A percentile compares a stretch with the other conserved stretches of the same genome.
phyloP scores from a whole-genome alignment of 2,329 filamentous ascomycete genomes.

The Polytolypa hystricis region DNA sequence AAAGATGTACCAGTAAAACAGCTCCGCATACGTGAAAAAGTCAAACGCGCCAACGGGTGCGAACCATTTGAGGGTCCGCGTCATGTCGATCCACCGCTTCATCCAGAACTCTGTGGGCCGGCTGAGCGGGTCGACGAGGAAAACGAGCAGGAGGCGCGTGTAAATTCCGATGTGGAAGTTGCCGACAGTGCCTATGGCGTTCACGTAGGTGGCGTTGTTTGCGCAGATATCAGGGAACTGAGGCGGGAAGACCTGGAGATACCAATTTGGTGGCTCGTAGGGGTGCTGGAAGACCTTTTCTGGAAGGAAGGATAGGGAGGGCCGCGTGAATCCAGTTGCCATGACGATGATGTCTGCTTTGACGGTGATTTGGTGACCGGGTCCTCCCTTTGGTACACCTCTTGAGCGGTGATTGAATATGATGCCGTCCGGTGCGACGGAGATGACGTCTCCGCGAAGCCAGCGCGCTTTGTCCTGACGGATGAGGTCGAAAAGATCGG shows the following conservation, averaged over 20 bases:
- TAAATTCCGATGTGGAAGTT: constrained; percentile 90
- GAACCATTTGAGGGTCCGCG: constrained; percentile 54
- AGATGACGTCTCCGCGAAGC: constrained; percentile 68
- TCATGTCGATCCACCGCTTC: constrained; percentile 81
- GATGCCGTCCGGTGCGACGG: constrained; percentile 53
- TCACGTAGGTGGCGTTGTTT: constrained; percentile 75
- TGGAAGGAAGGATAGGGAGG: constrained; percentile 62
- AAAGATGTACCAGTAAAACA: constrained; percentile 78
- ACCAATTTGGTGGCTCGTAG: constrained; percentile 76
- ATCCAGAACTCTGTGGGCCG: constrained; percentile 63
- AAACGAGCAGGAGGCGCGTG: constrained; percentile 76
- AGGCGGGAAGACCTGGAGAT: constrained; percentile 75
- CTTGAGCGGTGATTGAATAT: constrained; percentile 59
- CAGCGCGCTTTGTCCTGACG: constrained; percentile 62
- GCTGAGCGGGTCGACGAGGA: constrained; percentile 66
- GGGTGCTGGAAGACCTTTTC: constrained; percentile 60
- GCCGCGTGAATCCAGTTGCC: constrained; percentile 71
- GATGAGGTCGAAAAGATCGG: constrained; percentile 65
- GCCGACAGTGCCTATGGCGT: constrained; percentile 69
- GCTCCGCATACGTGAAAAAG: constrained; percentile 79
- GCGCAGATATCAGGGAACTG: constrained; percentile 60
- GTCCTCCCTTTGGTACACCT: constrained; percentile 65
- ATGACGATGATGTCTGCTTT: constrained; percentile 68
- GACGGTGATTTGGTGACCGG: constrained; percentile 55
- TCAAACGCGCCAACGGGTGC: constrained; percentile 70